Evolutionary conservation across 1,139 yeast genomes (phyloP), one percentile per base, ranked within the genome.

Genomic region (Candida gigantensis): DNA sequence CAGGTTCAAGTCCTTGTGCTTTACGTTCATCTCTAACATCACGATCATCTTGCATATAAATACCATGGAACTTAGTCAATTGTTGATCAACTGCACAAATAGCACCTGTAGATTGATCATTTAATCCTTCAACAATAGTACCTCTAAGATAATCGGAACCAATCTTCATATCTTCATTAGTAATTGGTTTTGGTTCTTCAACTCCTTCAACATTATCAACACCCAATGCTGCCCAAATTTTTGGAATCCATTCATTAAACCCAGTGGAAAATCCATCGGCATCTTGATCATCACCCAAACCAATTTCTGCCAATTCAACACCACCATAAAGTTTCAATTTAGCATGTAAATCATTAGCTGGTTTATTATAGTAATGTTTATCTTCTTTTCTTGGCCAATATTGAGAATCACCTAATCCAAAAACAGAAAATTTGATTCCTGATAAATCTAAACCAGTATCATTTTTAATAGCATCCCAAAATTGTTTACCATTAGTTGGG

Each of bases 311-410:
- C 39, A 90, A 67, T 41, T 78, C 81, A 42, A 74, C 77, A 43
- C 85, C 96, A 31, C 95, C 92, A 41, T 87, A 73, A 42, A 84
- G 67, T 45, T 68, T 68, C 44, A 90, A 65, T 48, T 84, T 81
- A 45, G 74, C 76, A 55, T 63, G 69, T 43, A 90, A 66, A 58
- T 89, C 97, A 50, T 75, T 74, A 21, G 83, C 78, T n/a, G 97
- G 97, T 60, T 89, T 89, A 68, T 90, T 90, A 66, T 88, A 90
- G 65, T 87, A 90, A 58, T 85, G 92, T 52, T 83, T 83, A 63
- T 90, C 97, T 63, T 90, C 96, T 62, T 87, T 86, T 68, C 97
- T 79, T 53, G 97, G 97, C 97, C 97, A 90, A 69, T 90, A 90
- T 55, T 80, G 78, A 33, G 96, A 85, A 61, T 90, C 97, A 65